Percentiles rank a stretch among this genome's conserved stretches.
These are phyloP conservation scores for Oligophagozyma castellii DNA, from an alignment of 1,139 yeast genomes.

Conservation along the genomic window DNA sequence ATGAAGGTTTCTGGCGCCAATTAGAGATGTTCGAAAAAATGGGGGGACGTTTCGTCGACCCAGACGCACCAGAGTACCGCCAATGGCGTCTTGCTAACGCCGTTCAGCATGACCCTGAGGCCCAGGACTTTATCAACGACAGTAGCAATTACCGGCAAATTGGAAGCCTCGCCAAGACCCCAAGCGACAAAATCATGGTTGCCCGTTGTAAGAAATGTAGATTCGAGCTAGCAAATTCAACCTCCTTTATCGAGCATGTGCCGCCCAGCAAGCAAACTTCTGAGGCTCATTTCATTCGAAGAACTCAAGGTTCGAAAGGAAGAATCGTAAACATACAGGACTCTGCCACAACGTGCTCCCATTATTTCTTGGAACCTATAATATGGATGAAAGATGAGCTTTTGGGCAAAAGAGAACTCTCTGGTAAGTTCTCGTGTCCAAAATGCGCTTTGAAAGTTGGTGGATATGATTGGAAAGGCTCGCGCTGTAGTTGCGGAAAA, in stretches of 20 bases:
- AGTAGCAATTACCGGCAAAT: conserved; percentile 7
- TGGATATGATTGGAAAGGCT: conserved; percentile 90
- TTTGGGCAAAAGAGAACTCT: conserved; percentile 45
- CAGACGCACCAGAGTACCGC: conserved; percentile 32
- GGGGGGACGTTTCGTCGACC: conserved; percentile 17
- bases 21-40: conserved; percentile 33
- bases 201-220: conserved; percentile 65
- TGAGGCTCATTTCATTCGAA: conserved; percentile 49
- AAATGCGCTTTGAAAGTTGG: conserved; percentile 68
- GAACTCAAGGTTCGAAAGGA: conserved; percentile 40
- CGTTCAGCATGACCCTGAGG: conserved; percentile 22
- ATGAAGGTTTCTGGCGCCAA: conserved; percentile 63
- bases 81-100: conserved; percentile 36
- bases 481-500: conserved; percentile 84
- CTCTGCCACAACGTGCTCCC: conserved; percentile 61
- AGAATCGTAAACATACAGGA: conserved; percentile 41
- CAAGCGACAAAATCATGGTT: conserved; percentile 23
- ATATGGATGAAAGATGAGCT: conserved; percentile 83
- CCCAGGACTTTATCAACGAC: conserved; percentile 8
- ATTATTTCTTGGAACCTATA: conserved; percentile 73
- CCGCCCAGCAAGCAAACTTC: conserved; percentile 48
- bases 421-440: conserved; percentile 79
- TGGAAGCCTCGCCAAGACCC: conserved; percentile 16
- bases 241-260: conserved; percentile 43
- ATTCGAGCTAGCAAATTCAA: conserved; percentile 32